Evolutionary conservation across 306 rosid species (phyloP).

Genomic region (Pyrus bretschneideri): DNA sequence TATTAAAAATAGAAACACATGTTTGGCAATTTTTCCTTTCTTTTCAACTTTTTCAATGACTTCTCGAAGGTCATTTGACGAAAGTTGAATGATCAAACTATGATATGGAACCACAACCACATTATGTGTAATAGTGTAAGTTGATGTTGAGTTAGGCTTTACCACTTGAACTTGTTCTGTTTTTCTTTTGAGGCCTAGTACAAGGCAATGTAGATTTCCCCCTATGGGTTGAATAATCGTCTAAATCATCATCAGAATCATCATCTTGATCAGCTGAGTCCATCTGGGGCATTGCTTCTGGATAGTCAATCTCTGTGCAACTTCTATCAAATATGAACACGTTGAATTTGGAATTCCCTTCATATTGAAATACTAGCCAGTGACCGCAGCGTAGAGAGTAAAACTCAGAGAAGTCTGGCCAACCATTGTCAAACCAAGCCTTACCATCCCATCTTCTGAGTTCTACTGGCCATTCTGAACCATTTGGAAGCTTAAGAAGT

Average conservation of each 20-base stretch:
- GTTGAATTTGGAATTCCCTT: conserved; percentile 1
- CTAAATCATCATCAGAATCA: neutral
- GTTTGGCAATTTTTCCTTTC: neutral
- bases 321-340: conserved; percentile 15
- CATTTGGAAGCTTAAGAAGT: neutral
- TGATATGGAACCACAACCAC: too few relatives aligned
- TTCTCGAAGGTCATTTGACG: too few relatives aligned
- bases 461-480: conserved; percentile 2
- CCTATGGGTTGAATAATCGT: neutral
- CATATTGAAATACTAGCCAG: conserved; percentile 1
- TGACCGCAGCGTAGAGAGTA: neutral
- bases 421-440: conserved; percentile 11
- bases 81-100: too few relatives aligned
- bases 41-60: neutral
- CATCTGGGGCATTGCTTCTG: neutral
- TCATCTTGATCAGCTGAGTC: neutral
- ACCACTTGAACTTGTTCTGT: neutral
- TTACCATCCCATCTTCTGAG: neutral
- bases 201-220: neutral
- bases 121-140: too few relatives aligned
- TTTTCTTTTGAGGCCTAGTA: neutral
- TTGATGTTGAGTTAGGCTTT: too few relatives aligned
- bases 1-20: neutral
- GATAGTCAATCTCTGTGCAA: conserved; percentile 18
- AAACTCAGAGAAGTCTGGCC: conserved; percentile 7